phyloP scores from a whole-genome alignment of 169 alveolate genomes.

The Plasmodium billcollinsi region DNA sequence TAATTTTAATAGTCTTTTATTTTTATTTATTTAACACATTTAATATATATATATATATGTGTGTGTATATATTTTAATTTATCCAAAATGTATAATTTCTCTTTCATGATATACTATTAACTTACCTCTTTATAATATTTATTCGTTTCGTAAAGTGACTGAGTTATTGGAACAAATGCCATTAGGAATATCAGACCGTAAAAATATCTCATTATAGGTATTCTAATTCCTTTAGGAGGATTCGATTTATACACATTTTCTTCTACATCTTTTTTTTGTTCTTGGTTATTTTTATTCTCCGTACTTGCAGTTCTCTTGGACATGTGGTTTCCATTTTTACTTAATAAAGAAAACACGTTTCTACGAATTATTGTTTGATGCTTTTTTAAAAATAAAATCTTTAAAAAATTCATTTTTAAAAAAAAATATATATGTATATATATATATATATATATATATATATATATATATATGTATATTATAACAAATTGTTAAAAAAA shows the following conservation, averaged over 20 bases:
- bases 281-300: neutral
- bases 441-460: no score
- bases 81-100: neutral
- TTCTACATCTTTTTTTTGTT: neutral
- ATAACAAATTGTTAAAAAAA: no score
- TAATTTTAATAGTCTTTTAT: no score
- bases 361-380: constrained; percentile 1
- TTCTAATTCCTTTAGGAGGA: constrained; percentile 50
- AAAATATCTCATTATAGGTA: constrained; percentile 63
- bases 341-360: constrained; percentile 7
- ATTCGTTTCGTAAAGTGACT: constrained; percentile 73
- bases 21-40: neutral
- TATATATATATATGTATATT: no score
- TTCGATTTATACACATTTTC: neutral
- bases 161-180: constrained; percentile 73
- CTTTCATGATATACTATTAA: neutral
- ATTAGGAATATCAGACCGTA: constrained; percentile 50
- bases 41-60: neutral
- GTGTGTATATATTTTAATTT: neutral
- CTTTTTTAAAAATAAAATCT: constrained; percentile 11
- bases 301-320: constrained; percentile 10
- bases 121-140: constrained; percentile 70
- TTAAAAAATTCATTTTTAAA: constrained; percentile 12
- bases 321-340: constrained; percentile 1
- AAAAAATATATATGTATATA: no score